These are phyloP conservation scores for Sinapis alba DNA, from an alignment of 441 rosid species.

Conservation along the genomic window DNA sequence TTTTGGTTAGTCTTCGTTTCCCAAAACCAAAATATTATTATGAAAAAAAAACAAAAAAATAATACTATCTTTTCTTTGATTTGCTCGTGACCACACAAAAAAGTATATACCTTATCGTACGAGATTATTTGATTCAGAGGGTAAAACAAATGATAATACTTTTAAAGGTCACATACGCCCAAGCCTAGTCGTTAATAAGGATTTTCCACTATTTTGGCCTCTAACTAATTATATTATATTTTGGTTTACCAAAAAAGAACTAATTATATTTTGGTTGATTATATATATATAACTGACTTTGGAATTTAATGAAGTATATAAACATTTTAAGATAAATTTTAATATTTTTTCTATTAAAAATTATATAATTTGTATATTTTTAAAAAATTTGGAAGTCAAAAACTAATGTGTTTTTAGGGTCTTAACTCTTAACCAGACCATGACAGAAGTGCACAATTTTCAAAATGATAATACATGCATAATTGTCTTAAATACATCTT, in stretches of 20 bases:
- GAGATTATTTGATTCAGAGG: not conserved
- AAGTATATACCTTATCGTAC: not conserved
- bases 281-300: not conserved
- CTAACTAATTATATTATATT: not conserved
- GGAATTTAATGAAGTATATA: not conserved
- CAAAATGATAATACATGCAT: too few relatives aligned
- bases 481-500: too few relatives aligned
- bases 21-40: not conserved
- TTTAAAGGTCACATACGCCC: not conserved
- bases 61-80: not conserved
- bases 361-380: not conserved
- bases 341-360: not conserved
- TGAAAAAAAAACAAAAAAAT: not conserved
- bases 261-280: not conserved
- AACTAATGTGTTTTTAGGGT: too few relatives aligned
- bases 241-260: too few relatives aligned
- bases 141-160: not conserved
- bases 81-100: constrained; percentile 8
- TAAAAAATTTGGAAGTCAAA: not conserved
- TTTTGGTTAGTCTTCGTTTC: constrained; percentile 55
- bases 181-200: not conserved
- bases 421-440: too few relatives aligned
- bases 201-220: not conserved
- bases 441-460: too few relatives aligned
- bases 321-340: not conserved